Evolutionary conservation across 192 early-diverging fungal genomes (phyloP).

Genomic region (Gryganskiella cystojenkinii): DNA sequence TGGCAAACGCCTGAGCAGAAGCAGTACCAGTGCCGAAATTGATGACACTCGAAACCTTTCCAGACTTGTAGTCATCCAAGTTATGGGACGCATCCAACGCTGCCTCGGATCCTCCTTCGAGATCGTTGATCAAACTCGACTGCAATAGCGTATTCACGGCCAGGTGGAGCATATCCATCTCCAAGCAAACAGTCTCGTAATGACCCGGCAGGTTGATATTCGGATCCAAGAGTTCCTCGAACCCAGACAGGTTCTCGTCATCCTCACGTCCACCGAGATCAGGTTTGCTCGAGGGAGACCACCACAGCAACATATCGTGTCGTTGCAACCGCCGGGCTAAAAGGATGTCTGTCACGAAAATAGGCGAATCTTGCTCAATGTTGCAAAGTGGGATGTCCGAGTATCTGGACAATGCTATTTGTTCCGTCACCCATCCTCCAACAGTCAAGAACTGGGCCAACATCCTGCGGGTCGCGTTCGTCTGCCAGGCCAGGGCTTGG

Average conservation of each 20-base stretch:
- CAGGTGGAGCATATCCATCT: conserved; percentile 83
- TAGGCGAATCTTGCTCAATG: conserved; percentile 80
- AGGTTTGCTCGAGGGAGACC: conserved; percentile 80
- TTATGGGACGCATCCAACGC: conserved; percentile 62
- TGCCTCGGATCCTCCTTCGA: conserved; percentile 68
- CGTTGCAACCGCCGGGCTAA: conserved; percentile 83
- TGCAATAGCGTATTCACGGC: conserved; percentile 88
- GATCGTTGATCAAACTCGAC: conserved; percentile 78
- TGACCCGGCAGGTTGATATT: conserved; percentile 83
- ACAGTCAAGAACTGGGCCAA: conserved; percentile 80
- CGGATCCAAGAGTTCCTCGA: conserved; percentile 65
- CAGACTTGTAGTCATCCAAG: conserved; percentile 70
- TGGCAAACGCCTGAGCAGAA: conserved; percentile 71
- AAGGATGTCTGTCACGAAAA: conserved; percentile 87
- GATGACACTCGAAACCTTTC: conserved; percentile 49
- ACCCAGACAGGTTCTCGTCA: conserved; percentile 74
- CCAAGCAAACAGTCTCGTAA: conserved; percentile 85
- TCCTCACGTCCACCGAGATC: conserved; percentile 90
- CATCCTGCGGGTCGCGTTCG: conserved; percentile 74
- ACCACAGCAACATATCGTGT: conserved; percentile 93
- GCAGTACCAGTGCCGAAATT: conserved; percentile 56
- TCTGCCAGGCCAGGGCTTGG: conserved; percentile 90
- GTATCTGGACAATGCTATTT: conserved; percentile 80
- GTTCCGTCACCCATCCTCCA: conserved; percentile 78
- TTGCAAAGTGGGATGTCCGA: conserved; percentile 93